phyloP scores from a whole-genome alignment of 768 basidiomycete species.

The Scleroderma citrinum region DNA sequence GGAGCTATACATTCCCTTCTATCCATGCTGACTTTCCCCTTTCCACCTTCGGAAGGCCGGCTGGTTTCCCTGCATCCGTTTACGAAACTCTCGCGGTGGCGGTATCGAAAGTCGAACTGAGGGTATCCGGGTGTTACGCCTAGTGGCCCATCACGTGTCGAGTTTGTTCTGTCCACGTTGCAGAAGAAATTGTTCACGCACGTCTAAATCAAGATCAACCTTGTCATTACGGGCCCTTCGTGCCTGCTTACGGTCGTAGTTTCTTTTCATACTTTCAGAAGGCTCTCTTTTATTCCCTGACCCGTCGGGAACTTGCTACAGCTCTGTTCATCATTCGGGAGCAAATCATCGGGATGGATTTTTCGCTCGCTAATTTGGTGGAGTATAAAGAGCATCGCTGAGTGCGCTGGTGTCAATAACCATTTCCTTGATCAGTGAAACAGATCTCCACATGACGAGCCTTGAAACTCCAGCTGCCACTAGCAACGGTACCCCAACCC shows the following conservation, averaged over 20 bases:
- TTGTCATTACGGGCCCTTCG: conserved; percentile 10
- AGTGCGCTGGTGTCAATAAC: conserved; percentile 5
- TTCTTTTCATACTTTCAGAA: conserved; percentile 14
- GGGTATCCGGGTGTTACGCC: too few relatives aligned
- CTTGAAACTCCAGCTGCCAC: conserved; percentile 14
- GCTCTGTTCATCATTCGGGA: conserved; percentile 14
- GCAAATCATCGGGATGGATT: conserved; percentile 10
- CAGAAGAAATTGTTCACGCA: conserved; percentile 15
- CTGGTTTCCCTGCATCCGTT: conserved; percentile 11
- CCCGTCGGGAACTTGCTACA: conserved; percentile 10
- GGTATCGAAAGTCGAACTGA: too few relatives aligned
- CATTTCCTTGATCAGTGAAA: conserved; percentile 2
- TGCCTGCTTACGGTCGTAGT: conserved; percentile 9
- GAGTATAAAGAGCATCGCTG: conserved; percentile 20
- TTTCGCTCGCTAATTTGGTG: conserved; percentile 6
- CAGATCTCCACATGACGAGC: conserved; percentile 2
- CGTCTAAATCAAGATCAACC: too few relatives aligned
- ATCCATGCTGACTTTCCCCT: conserved; percentile 9
- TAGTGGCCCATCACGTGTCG: conserved; percentile 28
- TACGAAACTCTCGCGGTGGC: conserved; percentile 10
- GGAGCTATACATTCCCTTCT: conserved; percentile 1
- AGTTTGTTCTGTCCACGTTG: conserved; percentile 22
- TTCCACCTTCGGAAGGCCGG: conserved; percentile 10
- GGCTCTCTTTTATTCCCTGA: conserved; percentile 16
- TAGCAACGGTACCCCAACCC: conserved; percentile 22